A percentile compares a stretch with the other conserved stretches of the same genome.
These are phyloP conservation scores for Thalassiosira profunda DNA, from an alignment of 108 stramenopile species.

Conservation along the genomic window DNA sequence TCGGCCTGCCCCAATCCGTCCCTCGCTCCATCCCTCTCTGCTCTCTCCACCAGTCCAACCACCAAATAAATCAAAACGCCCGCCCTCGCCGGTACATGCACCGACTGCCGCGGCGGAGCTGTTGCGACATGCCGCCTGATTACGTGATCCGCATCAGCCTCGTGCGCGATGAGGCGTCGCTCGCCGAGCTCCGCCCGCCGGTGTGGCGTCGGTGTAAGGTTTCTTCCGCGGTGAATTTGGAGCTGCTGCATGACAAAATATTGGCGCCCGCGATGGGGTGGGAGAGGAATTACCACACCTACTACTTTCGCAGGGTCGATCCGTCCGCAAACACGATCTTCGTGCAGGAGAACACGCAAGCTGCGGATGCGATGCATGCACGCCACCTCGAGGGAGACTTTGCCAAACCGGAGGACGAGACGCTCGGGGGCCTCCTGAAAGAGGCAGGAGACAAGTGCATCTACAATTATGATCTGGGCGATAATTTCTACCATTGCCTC, in stretches of 20 bases:
- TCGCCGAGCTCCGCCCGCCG: constrained; percentile 17
- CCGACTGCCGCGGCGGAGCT: too few species aligned
- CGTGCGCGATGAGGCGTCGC: not conserved
- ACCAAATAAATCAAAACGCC: too few species aligned
- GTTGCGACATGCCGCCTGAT: too few species aligned
- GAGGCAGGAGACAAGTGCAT: constrained; percentile 15
- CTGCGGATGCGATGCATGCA: not conserved
- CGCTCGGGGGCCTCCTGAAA: constrained; percentile 19
- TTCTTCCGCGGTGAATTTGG: constrained; percentile 18
- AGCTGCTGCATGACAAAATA: constrained; percentile 27
- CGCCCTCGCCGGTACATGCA: too few species aligned
- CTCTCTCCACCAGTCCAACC: too few species aligned
- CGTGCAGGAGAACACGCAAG: not conserved
- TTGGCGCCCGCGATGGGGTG: constrained; percentile 33
- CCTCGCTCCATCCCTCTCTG: too few species aligned
- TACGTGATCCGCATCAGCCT: constrained; percentile 3
- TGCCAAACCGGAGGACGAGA: constrained; percentile 8
- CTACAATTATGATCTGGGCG: constrained; percentile 43
- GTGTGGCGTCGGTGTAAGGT: constrained; percentile 25
- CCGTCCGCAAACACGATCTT: not conserved
- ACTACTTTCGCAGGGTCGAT: constrained; percentile 6
- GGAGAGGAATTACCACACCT: constrained; percentile 33
- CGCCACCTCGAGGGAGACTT: not conserved
- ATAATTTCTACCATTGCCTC: constrained; percentile 22
- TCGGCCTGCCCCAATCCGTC: too few species aligned